Conservation (phyloP, 2,329 filamentous ascomycete species). For the Periconia sp. region DNA sequence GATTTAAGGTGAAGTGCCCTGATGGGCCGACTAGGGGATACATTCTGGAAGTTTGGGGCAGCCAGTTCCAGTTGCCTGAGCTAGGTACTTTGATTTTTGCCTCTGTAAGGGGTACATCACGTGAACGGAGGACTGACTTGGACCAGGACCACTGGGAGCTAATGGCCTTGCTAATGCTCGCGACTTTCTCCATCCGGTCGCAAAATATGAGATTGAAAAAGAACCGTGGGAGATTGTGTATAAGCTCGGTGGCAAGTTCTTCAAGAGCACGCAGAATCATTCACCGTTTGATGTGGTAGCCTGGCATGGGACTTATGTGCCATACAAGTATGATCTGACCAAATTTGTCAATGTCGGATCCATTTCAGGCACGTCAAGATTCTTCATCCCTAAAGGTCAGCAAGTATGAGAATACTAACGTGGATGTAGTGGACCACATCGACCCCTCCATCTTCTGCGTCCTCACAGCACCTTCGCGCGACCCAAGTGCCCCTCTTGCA, state of each 20-base stretch:
- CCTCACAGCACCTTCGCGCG: constrained; percentile 63
- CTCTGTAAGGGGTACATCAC: neutral
- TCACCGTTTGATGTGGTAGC: constrained; percentile 80
- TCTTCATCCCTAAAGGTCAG: neutral
- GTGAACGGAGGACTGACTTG: neutral
- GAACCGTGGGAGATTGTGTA: constrained; percentile 54
- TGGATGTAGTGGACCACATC: constrained; percentile 68
- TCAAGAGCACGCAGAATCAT: constrained; percentile 69
- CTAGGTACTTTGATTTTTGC: constrained; percentile 25
- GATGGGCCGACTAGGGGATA: constrained; percentile 71
- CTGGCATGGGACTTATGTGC: constrained; percentile 78
- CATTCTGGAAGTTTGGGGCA: constrained; percentile 60
- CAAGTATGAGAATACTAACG: neutral
- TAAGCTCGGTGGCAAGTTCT: constrained; percentile 69
- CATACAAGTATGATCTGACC: constrained; percentile 81
- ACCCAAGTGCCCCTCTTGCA: constrained; percentile 66
- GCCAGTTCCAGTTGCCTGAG: constrained; percentile 46
- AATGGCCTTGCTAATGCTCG: constrained; percentile 49
- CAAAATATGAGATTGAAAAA: constrained; percentile 63
- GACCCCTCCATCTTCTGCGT: constrained; percentile 80
- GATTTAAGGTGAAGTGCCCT: constrained; percentile 73
- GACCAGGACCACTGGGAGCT: constrained; percentile 38
- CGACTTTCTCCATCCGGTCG: constrained; percentile 77
- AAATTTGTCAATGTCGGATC: constrained; percentile 77
- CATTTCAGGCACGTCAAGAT: constrained; percentile 54